Percentiles rank a stretch among this genome's conserved stretches.
Conservation (phyloP, 2,329 filamentous ascomycete species). For the Trichoderma cornu-damae region DNA sequence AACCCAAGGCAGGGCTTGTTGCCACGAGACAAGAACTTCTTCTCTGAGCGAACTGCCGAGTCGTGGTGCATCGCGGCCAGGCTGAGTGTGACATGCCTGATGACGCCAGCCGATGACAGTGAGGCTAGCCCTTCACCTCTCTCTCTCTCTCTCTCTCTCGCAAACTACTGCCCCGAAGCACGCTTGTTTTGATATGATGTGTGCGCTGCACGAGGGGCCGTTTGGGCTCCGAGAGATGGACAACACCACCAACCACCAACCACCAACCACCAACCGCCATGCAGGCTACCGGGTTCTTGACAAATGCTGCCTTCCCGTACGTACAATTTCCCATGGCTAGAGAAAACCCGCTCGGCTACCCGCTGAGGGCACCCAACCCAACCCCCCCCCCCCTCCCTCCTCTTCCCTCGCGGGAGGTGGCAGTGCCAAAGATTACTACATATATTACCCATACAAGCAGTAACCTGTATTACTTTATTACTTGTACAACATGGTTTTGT, state of each 20-base stretch:
- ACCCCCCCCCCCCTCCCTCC: too few relatives aligned
- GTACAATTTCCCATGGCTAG: neutral
- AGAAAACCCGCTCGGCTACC: neutral
- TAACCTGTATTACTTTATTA: neutral
- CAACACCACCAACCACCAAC: neutral
- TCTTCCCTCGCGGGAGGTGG: too few relatives aligned
- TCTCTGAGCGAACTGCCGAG: neutral
- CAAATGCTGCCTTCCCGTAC: neutral
- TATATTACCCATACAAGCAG: neutral
- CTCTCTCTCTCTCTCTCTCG: too few relatives aligned
- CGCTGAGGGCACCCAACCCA: neutral
- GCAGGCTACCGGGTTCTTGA: neutral
- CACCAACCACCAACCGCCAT: neutral
- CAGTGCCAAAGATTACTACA: neutral
- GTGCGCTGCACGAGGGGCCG: neutral
- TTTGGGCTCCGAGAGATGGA: neutral
- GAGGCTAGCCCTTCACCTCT: neutral
- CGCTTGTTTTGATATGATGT: too few relatives aligned
- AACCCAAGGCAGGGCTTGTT: neutral
- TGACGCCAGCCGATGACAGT: neutral
- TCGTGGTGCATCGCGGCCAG: neutral
- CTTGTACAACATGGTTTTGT: too few relatives aligned
- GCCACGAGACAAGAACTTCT: neutral
- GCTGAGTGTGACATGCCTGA: neutral
- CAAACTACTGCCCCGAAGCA: slow-evolving; percentile 3